Base-by-base conservation (phyloP, 495 filamentous ascomycete genomes). In the Aspergillus sclerotiicarbonarius region DNA sequence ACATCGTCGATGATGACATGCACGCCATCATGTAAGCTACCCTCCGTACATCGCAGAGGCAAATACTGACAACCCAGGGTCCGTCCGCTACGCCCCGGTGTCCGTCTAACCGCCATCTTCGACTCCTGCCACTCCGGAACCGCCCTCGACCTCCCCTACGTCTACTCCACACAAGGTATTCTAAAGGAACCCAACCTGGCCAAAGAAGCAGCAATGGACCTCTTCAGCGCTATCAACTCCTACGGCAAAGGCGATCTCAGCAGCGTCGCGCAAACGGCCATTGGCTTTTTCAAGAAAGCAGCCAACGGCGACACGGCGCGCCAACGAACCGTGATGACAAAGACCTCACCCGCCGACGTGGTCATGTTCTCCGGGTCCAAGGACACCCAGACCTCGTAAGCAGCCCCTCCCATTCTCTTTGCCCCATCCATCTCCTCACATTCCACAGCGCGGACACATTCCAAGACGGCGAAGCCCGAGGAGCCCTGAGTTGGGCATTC, bases 1-100 rank as follows among this genome's bases (percentile, higher is more conserved):
- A 97, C 69, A 96, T 98, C 59, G 92, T 96, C 35, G 94, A 98
- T 72, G 94, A 98, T 62, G 92, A 98, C 69, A 96, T 98, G 91
- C 94, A 98, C 68, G 82, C 84, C 54, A 96, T 98, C 65, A 93
- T 98, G 92, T 71, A 20, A 8, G 67, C 16, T 25, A 44, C n/a
- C 10, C 30, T 8, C 9, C 9, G 6, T 2, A 37, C 37, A 13
- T 43, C 9, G 12, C 13, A 31, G 16, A 13, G 35, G 16, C 13
- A 13, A 13, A 60, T 35, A 50, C 30, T 53, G 41, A 58, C 50
- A 19, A 3, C 32, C 31, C 16, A 71, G 69, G 62, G 94, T 98
- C 51, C 76, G 76, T 37, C 87, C 90, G 6, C 78, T 98, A n/a
- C 82, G 81, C 54, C 80, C 89, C 3, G 94, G 94, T 56, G 94